Base-by-base conservation (phyloP, 177 flowering plant species). In the Vitis hybrid region DNA sequence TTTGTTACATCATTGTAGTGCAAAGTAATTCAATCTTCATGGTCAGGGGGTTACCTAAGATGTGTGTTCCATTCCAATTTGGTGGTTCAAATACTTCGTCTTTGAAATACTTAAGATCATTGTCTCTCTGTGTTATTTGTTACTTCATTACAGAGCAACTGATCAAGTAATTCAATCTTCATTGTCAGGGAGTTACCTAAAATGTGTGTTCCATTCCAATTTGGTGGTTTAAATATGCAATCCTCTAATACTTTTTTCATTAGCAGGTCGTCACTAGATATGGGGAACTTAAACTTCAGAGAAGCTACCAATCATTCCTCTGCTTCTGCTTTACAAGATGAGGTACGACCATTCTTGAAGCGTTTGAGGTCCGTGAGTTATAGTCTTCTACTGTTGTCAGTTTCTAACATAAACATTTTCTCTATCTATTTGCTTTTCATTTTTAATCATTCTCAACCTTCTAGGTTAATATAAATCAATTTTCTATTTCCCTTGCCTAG, bases 291-390 rank as follows among this genome's bases (percentile, higher is more conserved):
- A 68, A 86, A 76, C 68, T 22, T 79, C 16, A 86, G 79, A 75
- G 91, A 85, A 64, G 64, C 70, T 60, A 65, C 69, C 58, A 75
- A 45, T 66, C 88, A 81, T 59, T 75, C 62, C 50, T 78, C 91
- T 67, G 64, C 85, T 65, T 81, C 90, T 70, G 90, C 83, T 79
- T 78, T 87, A 69, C 97, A 92, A 78, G 96, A 92, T 72, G 94
- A 89, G 94, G 97, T 91, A 69, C 67, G 51, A 22, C 22, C 60
- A 62, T 50, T 15, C 26, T 58, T 50, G 26, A 48, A 19, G 64
- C 29, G 10, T 62, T 15, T 53, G 51, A 62, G 8, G n/a, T 55
- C 8, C 22, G 59, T 49, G 16, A 39, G 4, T 19, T 31, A 26
- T 31, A 57, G 10, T 55, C 55, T 20, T 22, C 60, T 55, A 26